Base-by-base conservation (phyloP, 2,329 filamentous ascomycete species). In the Nothophaeocryptopus gaeumannii region DNA sequence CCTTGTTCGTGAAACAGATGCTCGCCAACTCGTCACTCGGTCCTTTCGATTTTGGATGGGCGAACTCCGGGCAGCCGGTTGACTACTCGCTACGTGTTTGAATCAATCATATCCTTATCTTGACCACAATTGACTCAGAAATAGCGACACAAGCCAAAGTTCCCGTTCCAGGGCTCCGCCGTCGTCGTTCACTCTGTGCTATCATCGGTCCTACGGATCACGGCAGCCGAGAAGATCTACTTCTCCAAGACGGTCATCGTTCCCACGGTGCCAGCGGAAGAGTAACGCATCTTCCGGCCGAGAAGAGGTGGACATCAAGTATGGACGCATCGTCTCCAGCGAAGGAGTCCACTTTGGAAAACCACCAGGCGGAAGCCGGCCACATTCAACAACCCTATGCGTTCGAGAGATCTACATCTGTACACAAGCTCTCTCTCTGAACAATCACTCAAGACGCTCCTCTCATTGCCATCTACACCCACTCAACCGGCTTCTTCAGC, bases 401-500 rank as follows among this genome's bases (percentile, higher is more conserved):
- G 10, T 51, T 47, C 33, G 20, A 33, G 20, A 14, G 16, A 49
- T 30, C 14, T 52, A 43, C 16, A 26, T 33, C 13, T 30, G 33
- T 42, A 47, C 36, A 47, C 4, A 11, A 30, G 15, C 35, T 1
- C 11, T 31, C 15, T 13, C 31, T n/a, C n/a, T n/a, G n/a, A n/a
- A n/a, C n/a, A n/a, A 34, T 34, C 32, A n/a, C 8, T 34, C 32
- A 8, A n/a, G 8, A n/a, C 32, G 8, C 32, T 8, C 32, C 32
- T n/a, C 32, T n/a, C 32, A 34, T 34, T 34, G 32, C 32, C 32
- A 26, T 26, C 66, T 36, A 81, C 45, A 77, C 79, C 82, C 82
- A 85, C 55, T 84, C 81, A 53, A 74, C 74, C 2, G 82, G 82
- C 60, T 79, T 76, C 69, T 74, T 80, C 56, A 85, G 64, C 35